These are phyloP conservation scores for Apodospora peruviana DNA, from an alignment of 495 filamentous ascomycete genomes.

Conservation along the genomic window DNA sequence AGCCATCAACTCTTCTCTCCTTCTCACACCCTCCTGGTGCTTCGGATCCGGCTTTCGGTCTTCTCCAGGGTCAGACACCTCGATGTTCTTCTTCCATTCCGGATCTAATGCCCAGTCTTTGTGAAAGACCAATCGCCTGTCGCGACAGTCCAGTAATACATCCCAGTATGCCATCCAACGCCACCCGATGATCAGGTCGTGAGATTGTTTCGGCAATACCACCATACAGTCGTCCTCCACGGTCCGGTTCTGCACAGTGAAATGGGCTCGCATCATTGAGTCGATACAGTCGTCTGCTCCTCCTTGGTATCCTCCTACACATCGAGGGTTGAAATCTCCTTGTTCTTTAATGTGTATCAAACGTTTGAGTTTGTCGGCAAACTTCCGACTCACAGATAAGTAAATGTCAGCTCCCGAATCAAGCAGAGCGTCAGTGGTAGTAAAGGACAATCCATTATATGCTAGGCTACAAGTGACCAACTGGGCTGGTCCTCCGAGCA, in stretches of 20 bases:
- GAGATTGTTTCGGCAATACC: not conserved
- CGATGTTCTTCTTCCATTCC: not conserved
- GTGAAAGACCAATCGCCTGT: not conserved
- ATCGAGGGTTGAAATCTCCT: too few species aligned
- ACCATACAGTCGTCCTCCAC: not conserved
- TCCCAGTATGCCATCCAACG: not conserved
- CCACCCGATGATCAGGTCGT: not conserved
- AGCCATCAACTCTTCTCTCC: not conserved
- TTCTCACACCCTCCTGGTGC: not conserved
- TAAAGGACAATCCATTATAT: conserved; percentile 1
- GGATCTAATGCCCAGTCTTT: not conserved
- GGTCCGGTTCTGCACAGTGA: not conserved
- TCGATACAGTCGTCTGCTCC: not conserved
- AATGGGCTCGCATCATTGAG: not conserved
- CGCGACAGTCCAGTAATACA: not conserved
- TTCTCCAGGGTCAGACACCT: not conserved
- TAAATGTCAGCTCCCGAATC: not conserved
- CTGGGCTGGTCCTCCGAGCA: not conserved
- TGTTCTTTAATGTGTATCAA: not conserved
- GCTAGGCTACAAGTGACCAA: not conserved
- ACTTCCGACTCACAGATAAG: not conserved
- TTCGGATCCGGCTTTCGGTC: not conserved
- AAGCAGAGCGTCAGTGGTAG: not conserved
- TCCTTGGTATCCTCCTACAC: not conserved
- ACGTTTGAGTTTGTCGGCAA: not conserved